Base-by-base conservation (phyloP, 2,329 filamentous ascomycete species). In the Sphaerostilbella broomeana region DNA sequence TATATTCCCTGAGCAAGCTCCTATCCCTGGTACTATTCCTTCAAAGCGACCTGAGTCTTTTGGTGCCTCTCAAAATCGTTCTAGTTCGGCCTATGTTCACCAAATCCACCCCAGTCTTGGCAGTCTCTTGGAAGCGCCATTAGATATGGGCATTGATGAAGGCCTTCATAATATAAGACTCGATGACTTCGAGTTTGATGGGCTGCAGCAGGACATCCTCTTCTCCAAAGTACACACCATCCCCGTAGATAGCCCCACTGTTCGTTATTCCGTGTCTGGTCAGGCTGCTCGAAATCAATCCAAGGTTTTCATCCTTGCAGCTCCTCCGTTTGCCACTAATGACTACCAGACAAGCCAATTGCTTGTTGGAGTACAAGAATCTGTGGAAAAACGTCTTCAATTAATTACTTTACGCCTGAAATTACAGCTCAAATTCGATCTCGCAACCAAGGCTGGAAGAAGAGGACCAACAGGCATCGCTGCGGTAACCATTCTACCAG, bases 21-120 rank as follows among this genome's bases (percentile, higher is more conserved):
- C 59, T 3, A 55, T 63, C 7, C 52, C 64, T 7, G 60, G 57
- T 9, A 60, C 64, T 37, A 57, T 57, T 0, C 69, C 70, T 29
- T 62, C 71, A 11, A 77, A 82, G 48, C 75, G 83, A 44, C 73
- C 78, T 6, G 81, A 92, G 38, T 94, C 89, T 2, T 75, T 92
- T 37, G 64, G 63, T 4, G 64, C 63, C 4, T 65, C 65, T 13
- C 57, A 57, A 41, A 60, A 19, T 51, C 63, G 62, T 6, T 54
- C 63, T 17, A 65, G 62, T 25, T 57, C 64, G n/a, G 63, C 56
- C 39, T 65, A 65, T 40, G 65, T 58, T 38, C 68, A 72, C 28
- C 64, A 64, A 34, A 61, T 67, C n/a, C 69, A 65, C 47, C 63
- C 67, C 56, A 69, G 65, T 42, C 63, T 78, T 3, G 77, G 76